Conservation (phyloP, 2,329 filamentous ascomycete species). For the Trichoderma lentiforme region DNA sequence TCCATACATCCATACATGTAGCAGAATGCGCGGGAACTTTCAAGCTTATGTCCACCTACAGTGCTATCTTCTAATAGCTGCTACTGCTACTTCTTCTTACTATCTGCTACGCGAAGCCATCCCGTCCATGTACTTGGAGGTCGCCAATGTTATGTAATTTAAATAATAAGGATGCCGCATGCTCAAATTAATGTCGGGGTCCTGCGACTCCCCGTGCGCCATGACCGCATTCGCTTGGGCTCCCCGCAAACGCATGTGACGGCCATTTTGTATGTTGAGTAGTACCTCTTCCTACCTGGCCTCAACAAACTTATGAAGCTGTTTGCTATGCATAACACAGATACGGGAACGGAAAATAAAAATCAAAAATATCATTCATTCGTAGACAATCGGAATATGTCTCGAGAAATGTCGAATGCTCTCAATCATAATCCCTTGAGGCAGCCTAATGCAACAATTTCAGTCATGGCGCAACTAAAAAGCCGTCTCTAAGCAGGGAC, state of each 20-base stretch:
- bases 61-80: neutral
- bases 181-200: neutral
- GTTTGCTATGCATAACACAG: neutral
- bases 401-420: neutral
- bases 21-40: neutral
- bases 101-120: neutral
- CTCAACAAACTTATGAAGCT: neutral
- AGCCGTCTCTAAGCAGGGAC: neutral
- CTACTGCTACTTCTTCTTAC: neutral
- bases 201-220: neutral
- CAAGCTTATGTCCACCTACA: neutral
- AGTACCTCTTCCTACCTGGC: neutral
- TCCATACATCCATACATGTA: neutral
- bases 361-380: neutral
- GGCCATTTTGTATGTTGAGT: neutral
- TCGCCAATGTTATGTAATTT: neutral
- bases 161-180: neutral
- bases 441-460: neutral
- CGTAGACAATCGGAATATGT: neutral
- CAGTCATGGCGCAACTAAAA: neutral
- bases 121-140: neutral
- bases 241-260: conserved; percentile 14
- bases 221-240: neutral
- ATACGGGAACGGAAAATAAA: neutral
- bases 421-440: neutral